These are phyloP conservation scores for Serendipita indica DNA, from an alignment of 768 basidiomycete species.

Conservation along the genomic window DNA sequence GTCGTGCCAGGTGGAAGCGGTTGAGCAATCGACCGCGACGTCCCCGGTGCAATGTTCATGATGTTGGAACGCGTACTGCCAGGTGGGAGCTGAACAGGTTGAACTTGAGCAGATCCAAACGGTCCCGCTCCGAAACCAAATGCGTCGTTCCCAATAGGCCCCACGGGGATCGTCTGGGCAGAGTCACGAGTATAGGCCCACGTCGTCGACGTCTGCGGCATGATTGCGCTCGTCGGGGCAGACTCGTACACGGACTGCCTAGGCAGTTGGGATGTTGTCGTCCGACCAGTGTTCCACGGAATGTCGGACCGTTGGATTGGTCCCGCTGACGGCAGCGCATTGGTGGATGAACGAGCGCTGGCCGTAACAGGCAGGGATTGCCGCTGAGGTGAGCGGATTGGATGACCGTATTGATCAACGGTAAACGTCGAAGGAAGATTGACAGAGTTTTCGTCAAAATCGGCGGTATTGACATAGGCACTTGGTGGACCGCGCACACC, in stretches of 20 bases:
- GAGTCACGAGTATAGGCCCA: background rate
- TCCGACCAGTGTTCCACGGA: background rate
- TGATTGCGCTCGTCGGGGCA: background rate
- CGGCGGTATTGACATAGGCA: background rate
- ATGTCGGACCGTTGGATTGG: background rate
- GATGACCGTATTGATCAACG: constrained; percentile 4
- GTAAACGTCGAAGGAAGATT: background rate
- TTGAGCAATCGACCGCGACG: background rate
- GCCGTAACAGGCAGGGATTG: background rate
- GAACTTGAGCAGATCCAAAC: background rate
- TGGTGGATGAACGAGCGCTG: background rate
- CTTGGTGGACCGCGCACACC: background rate
- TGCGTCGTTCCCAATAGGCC: background rate
- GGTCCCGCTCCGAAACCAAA: background rate
- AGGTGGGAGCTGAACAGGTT: background rate
- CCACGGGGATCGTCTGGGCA: background rate
- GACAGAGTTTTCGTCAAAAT: background rate
- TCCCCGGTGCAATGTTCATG: constrained; percentile 2
- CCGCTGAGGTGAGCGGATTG: background rate
- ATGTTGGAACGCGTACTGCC: background rate
- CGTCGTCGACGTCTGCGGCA: background rate
- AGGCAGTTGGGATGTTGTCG: background rate
- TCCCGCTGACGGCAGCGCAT: background rate
- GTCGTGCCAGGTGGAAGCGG: background rate
- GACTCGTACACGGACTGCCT: constrained; percentile 2